A percentile compares a stretch with the other conserved stretches of the same genome.
Conservation (phyloP, 2,329 filamentous ascomycete species). For the Talaromyces marneffei region DNA sequence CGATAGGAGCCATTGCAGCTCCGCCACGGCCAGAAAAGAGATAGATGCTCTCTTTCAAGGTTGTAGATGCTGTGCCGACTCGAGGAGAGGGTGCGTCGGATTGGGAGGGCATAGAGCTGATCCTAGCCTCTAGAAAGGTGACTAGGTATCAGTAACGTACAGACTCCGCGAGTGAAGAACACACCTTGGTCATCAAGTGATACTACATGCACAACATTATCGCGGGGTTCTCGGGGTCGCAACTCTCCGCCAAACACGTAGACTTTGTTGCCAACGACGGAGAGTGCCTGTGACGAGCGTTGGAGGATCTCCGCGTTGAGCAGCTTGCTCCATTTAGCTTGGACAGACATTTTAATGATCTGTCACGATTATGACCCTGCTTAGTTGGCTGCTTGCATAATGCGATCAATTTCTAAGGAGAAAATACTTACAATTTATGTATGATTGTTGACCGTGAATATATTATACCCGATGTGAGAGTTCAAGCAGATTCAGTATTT, state of each 20-base stretch:
- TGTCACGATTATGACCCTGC: neutral
- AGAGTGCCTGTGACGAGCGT: conserved; percentile 68
- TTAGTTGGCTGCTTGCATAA: neutral
- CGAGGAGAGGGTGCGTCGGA: conserved; percentile 52
- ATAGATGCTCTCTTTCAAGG: conserved; percentile 66
- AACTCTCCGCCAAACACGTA: conserved; percentile 76
- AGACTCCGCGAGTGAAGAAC: too few species aligned
- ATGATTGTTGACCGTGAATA: neutral
- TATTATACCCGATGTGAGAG: neutral
- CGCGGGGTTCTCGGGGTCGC: conserved; percentile 58
- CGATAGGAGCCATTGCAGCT: conserved; percentile 61
- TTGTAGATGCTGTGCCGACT: conserved; percentile 66
- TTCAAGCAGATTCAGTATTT: neutral
- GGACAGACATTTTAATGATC: neutral
- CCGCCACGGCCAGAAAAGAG: conserved; percentile 75
- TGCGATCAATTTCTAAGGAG: neutral
- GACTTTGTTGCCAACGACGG: conserved; percentile 53
- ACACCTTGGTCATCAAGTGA: conserved; percentile 35
- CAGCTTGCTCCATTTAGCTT: conserved; percentile 21
- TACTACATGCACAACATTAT: conserved; percentile 66
- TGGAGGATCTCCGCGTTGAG: conserved; percentile 20
- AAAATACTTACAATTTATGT: neutral
- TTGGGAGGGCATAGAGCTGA: conserved; percentile 16
- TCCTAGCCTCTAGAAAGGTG: neutral
- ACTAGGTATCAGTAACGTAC: neutral